Conservation (phyloP, 768 basidiomycete genomes). For the Kockovaella imperatae region DNA sequence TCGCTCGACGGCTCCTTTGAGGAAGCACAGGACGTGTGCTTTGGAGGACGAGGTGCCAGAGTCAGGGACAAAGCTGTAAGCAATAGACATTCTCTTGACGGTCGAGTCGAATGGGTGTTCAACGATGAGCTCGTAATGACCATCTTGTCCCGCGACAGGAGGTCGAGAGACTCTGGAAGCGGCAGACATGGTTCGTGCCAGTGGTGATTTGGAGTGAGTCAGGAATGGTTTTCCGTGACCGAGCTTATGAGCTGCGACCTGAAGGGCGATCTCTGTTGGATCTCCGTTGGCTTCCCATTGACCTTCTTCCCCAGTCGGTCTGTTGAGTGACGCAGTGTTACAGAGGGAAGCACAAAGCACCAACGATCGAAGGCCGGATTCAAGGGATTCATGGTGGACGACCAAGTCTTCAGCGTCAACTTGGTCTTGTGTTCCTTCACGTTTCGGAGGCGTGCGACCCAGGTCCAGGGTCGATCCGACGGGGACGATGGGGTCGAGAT, state of each 20-base stretch:
- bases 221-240: constrained; percentile 48
- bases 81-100: constrained; percentile 51
- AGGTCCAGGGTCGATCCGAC: constrained; percentile 18
- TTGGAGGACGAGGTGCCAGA: constrained; percentile 5
- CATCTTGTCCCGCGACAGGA: constrained; percentile 26
- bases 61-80: constrained; percentile 28
- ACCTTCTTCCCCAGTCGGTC: constrained; percentile 39
- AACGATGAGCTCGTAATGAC: constrained; percentile 44
- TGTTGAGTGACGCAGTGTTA: constrained; percentile 46
- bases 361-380: constrained; percentile 35
- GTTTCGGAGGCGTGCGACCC: constrained; percentile 9
- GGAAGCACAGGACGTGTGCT: constrained; percentile 32
- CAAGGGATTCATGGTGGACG: constrained; percentile 38
- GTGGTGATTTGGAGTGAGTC: constrained; percentile 26
- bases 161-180: constrained; percentile 17
- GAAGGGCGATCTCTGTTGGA: constrained; percentile 55
- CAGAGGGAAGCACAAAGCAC: constrained; percentile 46
- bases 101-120: constrained; percentile 53
- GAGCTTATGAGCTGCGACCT: constrained; percentile 53
- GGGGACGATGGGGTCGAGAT: constrained; percentile 9
- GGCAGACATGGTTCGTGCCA: constrained; percentile 6
- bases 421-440: constrained; percentile 14
- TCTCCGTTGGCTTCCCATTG: constrained; percentile 53
- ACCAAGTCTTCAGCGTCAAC: constrained; percentile 15
- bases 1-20: constrained; percentile 49